A percentile compares a stretch with the other conserved stretches of the same genome.
phyloP scores from a whole-genome alignment of 1,139 yeast species.

The Cylindricascospora bacillispora region DNA sequence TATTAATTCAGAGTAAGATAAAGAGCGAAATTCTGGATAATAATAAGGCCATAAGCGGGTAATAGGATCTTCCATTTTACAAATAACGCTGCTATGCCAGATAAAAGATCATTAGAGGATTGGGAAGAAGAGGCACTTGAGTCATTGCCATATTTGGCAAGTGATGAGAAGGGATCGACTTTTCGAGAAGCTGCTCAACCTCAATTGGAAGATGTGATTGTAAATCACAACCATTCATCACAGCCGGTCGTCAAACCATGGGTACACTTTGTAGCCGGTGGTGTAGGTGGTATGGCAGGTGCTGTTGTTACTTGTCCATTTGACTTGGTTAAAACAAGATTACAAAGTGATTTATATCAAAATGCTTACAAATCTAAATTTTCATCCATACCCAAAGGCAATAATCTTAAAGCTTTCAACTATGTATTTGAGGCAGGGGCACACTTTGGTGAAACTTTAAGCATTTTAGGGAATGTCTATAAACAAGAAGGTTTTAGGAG shows the following conservation, averaged over 20 bases:
- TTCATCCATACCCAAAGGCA: conserved; percentile 2
- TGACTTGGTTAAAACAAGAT: conserved; percentile 90
- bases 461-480: conserved; percentile 58
- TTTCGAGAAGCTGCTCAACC: conserved; percentile 16
- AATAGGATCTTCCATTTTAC: no score
- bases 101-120: conserved; percentile 21
- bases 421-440: conserved; percentile 36
- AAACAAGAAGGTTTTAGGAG: conserved; percentile 71
- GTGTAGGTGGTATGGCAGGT: conserved; percentile 96
- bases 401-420: conserved; percentile 11
- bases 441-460: conserved; percentile 76
- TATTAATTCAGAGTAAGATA: no score
- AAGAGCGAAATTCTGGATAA: no score
- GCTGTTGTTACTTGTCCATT: conserved; percentile 89
- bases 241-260: conserved; percentile 50
- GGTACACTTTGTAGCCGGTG: conserved; percentile 99
- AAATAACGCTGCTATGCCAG: no score
- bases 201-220: conserved; percentile 4
- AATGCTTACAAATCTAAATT: conserved; percentile 19
- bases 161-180: conserved; percentile 45
- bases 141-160: conserved; percentile 50
- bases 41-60: no score
- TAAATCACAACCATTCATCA: conserved; percentile 4
- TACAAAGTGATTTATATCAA: conserved; percentile 67
- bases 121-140: conserved; percentile 44